These are phyloP conservation scores for Vickermania spadyakhi DNA, from an alignment of 208 protist genomes.

Conservation along the genomic window DNA sequence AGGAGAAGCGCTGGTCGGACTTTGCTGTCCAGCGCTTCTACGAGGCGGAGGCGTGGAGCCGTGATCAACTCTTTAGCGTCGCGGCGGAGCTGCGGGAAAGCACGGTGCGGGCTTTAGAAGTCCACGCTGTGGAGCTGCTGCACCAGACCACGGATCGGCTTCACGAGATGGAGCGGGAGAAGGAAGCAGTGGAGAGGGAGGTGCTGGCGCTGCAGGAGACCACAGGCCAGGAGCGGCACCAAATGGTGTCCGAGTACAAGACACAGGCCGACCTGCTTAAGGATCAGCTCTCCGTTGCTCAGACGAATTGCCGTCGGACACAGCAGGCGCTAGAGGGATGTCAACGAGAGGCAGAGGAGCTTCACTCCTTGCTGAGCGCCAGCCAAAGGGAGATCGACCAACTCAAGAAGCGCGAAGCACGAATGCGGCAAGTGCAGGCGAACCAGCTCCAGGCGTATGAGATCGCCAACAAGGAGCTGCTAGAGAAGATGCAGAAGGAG, in stretches of 20 bases:
- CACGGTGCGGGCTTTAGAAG: not conserved
- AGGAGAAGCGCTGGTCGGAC: not conserved
- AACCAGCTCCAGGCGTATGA: not conserved
- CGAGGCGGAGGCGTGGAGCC: not conserved
- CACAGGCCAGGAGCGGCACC: not conserved
- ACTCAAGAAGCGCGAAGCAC: not conserved
- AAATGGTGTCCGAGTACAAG: not conserved
- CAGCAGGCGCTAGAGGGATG: constrained; percentile 1
- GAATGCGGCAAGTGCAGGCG: not conserved
- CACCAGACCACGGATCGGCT: not conserved
- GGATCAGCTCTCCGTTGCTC: not conserved
- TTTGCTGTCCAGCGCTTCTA: not conserved
- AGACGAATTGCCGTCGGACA: not conserved
- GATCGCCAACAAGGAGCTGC: not conserved
- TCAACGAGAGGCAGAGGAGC: not conserved
- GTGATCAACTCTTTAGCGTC: too few species aligned
- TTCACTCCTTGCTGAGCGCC: not conserved
- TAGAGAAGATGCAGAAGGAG: not conserved
- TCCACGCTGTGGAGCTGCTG: not conserved
- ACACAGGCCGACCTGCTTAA: not conserved
- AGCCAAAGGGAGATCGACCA: not conserved
- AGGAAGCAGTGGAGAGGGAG: not conserved
- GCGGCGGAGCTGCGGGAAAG: not conserved
- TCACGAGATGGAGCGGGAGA: not conserved
- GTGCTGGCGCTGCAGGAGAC: constrained; percentile 1